Conservation (phyloP, 1,284 basidiomycete genomes). For the Sporisorium sorghi region DNA sequence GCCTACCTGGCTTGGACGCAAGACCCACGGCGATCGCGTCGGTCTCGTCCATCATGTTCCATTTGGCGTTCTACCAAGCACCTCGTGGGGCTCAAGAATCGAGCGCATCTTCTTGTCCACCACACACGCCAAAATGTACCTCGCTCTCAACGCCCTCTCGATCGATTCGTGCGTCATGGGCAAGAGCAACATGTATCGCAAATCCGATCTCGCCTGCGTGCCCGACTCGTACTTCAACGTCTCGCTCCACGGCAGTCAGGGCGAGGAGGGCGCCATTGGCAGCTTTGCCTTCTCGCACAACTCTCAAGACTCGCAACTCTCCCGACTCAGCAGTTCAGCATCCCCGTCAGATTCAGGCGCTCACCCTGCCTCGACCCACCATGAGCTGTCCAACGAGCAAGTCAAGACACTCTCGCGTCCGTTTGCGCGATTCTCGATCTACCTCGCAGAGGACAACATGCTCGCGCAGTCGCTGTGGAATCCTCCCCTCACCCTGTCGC, state of each 20-base stretch:
- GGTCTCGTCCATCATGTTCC: constrained; percentile 97
- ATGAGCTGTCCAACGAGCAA: constrained; percentile 27
- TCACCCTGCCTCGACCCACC: neutral
- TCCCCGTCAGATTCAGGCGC: constrained; percentile 6
- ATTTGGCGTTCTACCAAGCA: constrained; percentile 78
- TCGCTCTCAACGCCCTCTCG: constrained; percentile 86
- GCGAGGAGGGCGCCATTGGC: constrained; percentile 59
- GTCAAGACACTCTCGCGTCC: constrained; percentile 50
- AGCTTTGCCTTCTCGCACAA: constrained; percentile 55
- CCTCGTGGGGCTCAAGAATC: constrained; percentile 78
- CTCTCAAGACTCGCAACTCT: neutral
- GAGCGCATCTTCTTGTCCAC: constrained; percentile 96
- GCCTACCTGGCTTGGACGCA: constrained; percentile 46
- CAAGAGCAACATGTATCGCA: constrained; percentile 93
- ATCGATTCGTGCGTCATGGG: constrained; percentile 97
- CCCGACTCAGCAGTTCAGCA: constrained; percentile 8
- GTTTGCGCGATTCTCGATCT: constrained; percentile 67
- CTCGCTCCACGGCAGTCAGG: constrained; percentile 45
- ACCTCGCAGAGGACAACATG: constrained; percentile 69
- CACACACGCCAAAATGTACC: constrained; percentile 98
- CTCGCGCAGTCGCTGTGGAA: constrained; percentile 65
- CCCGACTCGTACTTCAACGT: constrained; percentile 66
- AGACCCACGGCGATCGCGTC: constrained; percentile 70
- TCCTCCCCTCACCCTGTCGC: constrained; percentile 56
- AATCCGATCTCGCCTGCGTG: constrained; percentile 81